A percentile compares a stretch with the other conserved stretches of the same genome.
These are phyloP conservation scores for Spinellus fusiger DNA, from an alignment of 192 early-diverging fungal species.

Conservation along the genomic window DNA sequence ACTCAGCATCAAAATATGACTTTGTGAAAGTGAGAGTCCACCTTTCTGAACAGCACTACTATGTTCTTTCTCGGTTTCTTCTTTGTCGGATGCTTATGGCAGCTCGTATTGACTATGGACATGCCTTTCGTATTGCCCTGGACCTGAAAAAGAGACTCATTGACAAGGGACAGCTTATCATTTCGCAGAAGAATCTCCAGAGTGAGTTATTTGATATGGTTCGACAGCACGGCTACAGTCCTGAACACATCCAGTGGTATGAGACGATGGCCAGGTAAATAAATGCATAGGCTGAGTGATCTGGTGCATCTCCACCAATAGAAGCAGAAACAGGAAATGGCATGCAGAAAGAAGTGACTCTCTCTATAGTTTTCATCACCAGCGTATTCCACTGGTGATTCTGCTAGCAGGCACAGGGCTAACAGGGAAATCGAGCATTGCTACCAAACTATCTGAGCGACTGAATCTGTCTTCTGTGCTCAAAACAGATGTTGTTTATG, in stretches of 20 bases:
- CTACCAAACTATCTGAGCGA: slow-evolving; percentile 18
- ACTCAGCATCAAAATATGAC: slow-evolving; percentile 21
- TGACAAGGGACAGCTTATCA: slow-evolving; percentile 7
- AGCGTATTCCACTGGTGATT: slow-evolving; percentile 24
- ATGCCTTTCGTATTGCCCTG: slow-evolving; percentile 24
- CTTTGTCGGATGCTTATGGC: slow-evolving; percentile 23
- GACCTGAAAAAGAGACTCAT: slow-evolving; percentile 24
- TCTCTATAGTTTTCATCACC: slow-evolving; percentile 17
- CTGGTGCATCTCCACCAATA: no score
- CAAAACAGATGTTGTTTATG: slow-evolving; percentile 23
- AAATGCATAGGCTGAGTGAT: not conserved
- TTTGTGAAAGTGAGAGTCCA: slow-evolving; percentile 25
- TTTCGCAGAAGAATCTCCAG: slow-evolving; percentile 14
- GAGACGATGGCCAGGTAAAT: slow-evolving; percentile 14
- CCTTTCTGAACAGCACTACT: slow-evolving; percentile 21
- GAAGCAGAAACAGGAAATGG: no score
- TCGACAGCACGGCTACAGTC: slow-evolving; percentile 12
- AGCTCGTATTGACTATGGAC: slow-evolving; percentile 14
- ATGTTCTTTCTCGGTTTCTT: slow-evolving; percentile 23
- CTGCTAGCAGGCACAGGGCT: slow-evolving; percentile 15
- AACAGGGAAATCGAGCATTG: slow-evolving; percentile 20
- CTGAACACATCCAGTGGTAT: slow-evolving; percentile 14
- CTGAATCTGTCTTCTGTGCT: slow-evolving; percentile 21
- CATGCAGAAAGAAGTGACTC: not conserved
- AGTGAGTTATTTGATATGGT: slow-evolving; percentile 20